Evolutionary conservation across 148 eudicot genomes (phyloP).

Genomic region (Rhododendron molle): DNA sequence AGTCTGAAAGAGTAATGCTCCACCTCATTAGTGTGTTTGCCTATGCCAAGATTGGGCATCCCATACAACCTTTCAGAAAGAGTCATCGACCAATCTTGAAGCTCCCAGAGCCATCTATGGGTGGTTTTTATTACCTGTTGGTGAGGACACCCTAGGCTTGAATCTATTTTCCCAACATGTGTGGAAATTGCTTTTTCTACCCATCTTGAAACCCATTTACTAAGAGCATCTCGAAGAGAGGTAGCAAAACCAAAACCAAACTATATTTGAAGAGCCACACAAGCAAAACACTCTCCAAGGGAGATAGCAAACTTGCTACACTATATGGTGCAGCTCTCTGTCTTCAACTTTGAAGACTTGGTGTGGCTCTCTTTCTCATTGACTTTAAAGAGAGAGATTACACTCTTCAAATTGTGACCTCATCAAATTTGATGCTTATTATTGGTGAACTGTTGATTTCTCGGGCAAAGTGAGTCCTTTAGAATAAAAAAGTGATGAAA

Average conservation of each 20-base stretch:
- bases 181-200: neutral
- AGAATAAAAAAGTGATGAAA: neutral
- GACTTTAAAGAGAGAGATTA: neutral
- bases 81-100: neutral
- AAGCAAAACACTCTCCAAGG: neutral
- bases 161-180: neutral
- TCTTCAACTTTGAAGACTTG: neutral
- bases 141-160: neutral
- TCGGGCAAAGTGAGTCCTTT: neutral
- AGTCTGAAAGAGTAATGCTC: neutral
- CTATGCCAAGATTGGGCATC: neutral
- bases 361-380: neutral
- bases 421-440: neutral
- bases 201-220: neutral
- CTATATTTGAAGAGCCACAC: neutral
- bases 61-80: neutral
- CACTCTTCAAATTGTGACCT: neutral
- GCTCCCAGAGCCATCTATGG: no score
- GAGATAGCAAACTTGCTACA: neutral
- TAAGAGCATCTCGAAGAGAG: neutral
- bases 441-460: neutral
- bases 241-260: neutral
- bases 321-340: neutral
- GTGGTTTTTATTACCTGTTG: neutral
- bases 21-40: neutral